These are phyloP conservation scores for Citrus unshiu DNA, from an alignment of 345 rosid genomes.

Conservation along the genomic window DNA sequence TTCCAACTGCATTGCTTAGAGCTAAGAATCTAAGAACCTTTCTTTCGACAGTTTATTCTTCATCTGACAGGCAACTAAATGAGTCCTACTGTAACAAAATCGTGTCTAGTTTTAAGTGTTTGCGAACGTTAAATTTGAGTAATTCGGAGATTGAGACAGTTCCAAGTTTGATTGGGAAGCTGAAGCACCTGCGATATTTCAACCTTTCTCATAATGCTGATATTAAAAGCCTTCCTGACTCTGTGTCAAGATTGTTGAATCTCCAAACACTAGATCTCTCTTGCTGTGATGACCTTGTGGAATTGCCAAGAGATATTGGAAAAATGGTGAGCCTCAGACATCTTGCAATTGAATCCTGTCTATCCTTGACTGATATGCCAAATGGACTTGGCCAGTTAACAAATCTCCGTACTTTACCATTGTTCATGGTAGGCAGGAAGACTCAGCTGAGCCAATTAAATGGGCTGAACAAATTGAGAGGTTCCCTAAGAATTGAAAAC, in stretches of 20 bases:
- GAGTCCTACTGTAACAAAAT: background rate
- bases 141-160: background rate
- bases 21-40: background rate
- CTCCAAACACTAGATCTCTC: slow-evolving; percentile 11
- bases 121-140: slow-evolving; percentile 6
- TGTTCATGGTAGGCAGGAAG: slow-evolving; percentile 5
- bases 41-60: background rate
- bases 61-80: too few relatives aligned
- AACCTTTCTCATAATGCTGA: slow-evolving; percentile 9
- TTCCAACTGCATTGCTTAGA: background rate
- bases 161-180: background rate
- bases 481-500: background rate
- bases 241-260: background rate
- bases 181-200: slow-evolving; percentile 17
- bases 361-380: background rate
- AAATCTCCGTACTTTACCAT: background rate
- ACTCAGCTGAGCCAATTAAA: background rate
- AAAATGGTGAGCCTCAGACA: slow-evolving; percentile 7
- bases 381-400: background rate
- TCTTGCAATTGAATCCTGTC: background rate
- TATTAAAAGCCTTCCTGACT: slow-evolving; percentile 12
- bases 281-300: background rate
- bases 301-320: slow-evolving; percentile 2
- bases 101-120: background rate
- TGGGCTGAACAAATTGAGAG: slow-evolving; percentile 13